Evolutionary conservation across 495 filamentous ascomycete species (phyloP).

Genomic region (Stereocaulon alpinum): DNA sequence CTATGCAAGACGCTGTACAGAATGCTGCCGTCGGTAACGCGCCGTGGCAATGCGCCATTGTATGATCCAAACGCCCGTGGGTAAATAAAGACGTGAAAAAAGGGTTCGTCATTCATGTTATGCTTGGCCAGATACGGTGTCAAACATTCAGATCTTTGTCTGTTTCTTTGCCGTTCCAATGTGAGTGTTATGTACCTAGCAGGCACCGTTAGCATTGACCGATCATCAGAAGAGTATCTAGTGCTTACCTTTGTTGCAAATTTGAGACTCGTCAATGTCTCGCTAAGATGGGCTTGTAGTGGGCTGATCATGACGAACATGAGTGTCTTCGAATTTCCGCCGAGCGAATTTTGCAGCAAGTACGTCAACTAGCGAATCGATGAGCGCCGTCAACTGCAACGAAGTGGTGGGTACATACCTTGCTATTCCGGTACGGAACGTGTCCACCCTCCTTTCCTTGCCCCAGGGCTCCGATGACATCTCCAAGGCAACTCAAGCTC

Average conservation of each 20-base stretch:
- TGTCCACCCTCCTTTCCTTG: slow-evolving; percentile 77
- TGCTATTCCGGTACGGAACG: slow-evolving; percentile 90
- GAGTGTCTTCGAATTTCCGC: slow-evolving; percentile 91
- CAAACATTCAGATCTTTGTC: slow-evolving; percentile 34
- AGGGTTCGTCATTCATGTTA: background rate
- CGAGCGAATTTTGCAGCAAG: slow-evolving; percentile 86
- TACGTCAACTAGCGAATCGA: slow-evolving; percentile 62
- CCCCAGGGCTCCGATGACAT: slow-evolving; percentile 86
- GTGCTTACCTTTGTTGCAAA: slow-evolving; percentile 78
- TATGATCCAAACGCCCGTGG: background rate
- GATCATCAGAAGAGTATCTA: background rate
- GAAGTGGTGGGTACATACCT: slow-evolving; percentile 38
- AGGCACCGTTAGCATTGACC: slow-evolving; percentile 1
- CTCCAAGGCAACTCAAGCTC: slow-evolving; percentile 80
- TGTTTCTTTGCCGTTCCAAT: slow-evolving; percentile 78
- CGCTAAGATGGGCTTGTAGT: slow-evolving; percentile 77
- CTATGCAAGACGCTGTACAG: background rate
- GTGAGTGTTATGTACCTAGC: slow-evolving; percentile 72
- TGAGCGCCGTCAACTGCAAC: slow-evolving; percentile 8
- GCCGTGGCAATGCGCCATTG: background rate
- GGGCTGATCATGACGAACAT: slow-evolving; percentile 99
- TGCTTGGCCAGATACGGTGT: background rate
- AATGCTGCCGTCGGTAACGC: background rate
- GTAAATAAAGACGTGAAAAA: background rate
- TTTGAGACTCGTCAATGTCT: slow-evolving; percentile 89